Evolutionary conservation across 2,329 filamentous ascomycete genomes (phyloP).

Genomic region (Thielaviopsis musarum): DNA sequence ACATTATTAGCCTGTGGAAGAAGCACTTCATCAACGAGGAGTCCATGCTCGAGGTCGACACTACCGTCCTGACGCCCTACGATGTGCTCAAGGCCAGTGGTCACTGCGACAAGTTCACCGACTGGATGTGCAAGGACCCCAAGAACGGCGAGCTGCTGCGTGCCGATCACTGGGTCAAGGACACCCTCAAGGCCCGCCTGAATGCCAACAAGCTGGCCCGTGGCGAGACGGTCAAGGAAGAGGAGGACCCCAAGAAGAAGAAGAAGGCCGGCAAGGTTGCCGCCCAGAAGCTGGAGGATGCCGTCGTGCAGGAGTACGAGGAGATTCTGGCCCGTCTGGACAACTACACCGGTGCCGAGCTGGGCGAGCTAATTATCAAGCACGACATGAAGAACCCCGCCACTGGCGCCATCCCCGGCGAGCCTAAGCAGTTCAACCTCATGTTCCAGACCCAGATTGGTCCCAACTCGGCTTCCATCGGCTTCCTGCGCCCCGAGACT

Average conservation of each 20-base stretch:
- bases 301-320: conserved; percentile 75
- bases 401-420: conserved; percentile 58
- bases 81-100: conserved; percentile 90
- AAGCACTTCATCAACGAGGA: conserved; percentile 89
- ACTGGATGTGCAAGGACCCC: conserved; percentile 99
- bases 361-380: conserved; percentile 77
- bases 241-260: conserved; percentile 66
- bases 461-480: conserved; percentile 71
- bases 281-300: conserved; percentile 74
- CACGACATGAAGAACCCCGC: conserved; percentile 76
- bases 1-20: conserved; percentile 77
- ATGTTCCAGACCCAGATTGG: conserved; percentile 98
- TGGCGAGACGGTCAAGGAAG: conserved; percentile 61
- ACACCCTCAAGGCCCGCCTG: conserved; percentile 71
- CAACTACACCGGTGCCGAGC: conserved; percentile 78
- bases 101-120: conserved; percentile 94
- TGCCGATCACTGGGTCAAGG: conserved; percentile 91
- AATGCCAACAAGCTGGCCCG: conserved; percentile 88
- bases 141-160: conserved; percentile 94
- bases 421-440: conserved; percentile 86
- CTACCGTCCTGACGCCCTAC: conserved; percentile 82
- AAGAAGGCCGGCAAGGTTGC: conserved; percentile 63
- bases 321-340: conserved; percentile 84
- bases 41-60: conserved; percentile 91
- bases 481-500: conserved; percentile 83